Evolutionary conservation across 495 filamentous ascomycete genomes (phyloP).

Genomic region (Penicillium pancosmium): DNA sequence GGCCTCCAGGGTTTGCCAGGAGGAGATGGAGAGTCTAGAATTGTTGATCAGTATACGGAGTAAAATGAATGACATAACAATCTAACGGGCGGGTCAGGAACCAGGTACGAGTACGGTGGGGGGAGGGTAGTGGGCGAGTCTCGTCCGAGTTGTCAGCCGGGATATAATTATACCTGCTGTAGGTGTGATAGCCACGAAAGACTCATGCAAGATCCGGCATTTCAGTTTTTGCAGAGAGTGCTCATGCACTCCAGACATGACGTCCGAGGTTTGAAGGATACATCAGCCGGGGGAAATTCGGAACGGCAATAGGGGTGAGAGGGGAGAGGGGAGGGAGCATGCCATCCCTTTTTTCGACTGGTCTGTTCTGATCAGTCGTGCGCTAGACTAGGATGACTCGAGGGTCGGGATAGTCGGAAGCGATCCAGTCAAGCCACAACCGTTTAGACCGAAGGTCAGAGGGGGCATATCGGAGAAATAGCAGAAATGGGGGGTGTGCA

Average conservation of each 20-base stretch:
- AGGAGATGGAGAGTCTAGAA: slow-evolving; percentile 9
- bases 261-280: not conserved
- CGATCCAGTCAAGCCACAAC: slow-evolving; percentile 22
- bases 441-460: slow-evolving; percentile 10
- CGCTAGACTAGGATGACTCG: slow-evolving; percentile 6
- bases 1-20: no score
- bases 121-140: not conserved
- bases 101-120: not conserved
- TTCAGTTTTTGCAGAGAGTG: not conserved
- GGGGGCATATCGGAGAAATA: slow-evolving; percentile 26
- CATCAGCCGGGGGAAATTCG: slow-evolving; percentile 6
- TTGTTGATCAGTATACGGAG: slow-evolving; percentile 19
- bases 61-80: slow-evolving; percentile 12
- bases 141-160: not conserved
- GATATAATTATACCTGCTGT: no score
- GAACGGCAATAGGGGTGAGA: not conserved
- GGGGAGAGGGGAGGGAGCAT: not conserved
- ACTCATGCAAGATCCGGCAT: not conserved
- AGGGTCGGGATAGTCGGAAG: slow-evolving; percentile 8
- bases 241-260: slow-evolving; percentile 1
- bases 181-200: no score
- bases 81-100: slow-evolving; percentile 9
- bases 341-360: slow-evolving; percentile 12
- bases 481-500: slow-evolving; percentile 12
- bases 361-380: slow-evolving; percentile 22